Conservation (phyloP, 352 stramenopile species). For the Globisporangium yorkense region DNA sequence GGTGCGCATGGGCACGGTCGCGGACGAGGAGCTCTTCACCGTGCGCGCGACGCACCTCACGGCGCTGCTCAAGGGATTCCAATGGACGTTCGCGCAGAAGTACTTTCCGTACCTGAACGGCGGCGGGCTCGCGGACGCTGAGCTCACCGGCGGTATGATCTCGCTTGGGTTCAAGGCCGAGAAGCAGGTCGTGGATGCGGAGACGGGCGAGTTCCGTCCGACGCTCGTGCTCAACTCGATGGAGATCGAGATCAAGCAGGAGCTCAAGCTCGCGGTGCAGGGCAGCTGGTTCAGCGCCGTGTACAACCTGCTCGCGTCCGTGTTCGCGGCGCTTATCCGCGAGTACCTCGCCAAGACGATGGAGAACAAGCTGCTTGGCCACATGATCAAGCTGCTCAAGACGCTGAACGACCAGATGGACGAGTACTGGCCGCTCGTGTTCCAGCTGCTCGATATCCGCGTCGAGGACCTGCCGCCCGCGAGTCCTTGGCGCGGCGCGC, state of each 20-base stretch:
- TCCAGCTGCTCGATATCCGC: conserved; percentile 73
- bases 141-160: conserved; percentile 64
- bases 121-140: conserved; percentile 63
- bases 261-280: conserved; percentile 78
- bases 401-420: conserved; percentile 84
- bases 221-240: conserved; percentile 79
- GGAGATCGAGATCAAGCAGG: conserved; percentile 76
- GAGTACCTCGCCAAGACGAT: conserved; percentile 84
- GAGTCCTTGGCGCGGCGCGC: conserved; percentile 73
- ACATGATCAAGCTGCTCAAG: conserved; percentile 79
- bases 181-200: conserved; percentile 46
- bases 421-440: conserved; percentile 81
- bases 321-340: conserved; percentile 73
- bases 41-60: conserved; percentile 73
- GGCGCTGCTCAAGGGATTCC: conserved; percentile 70
- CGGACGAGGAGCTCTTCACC: conserved; percentile 75
- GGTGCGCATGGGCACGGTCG: conserved; percentile 74
- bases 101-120: conserved; percentile 85
- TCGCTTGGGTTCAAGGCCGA: conserved; percentile 81
- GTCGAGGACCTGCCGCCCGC: conserved; percentile 72
- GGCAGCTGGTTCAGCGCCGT: conserved; percentile 83
- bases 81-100: conserved; percentile 86
- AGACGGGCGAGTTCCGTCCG: conserved; percentile 61
- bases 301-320: conserved; percentile 75
- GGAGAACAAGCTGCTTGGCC: conserved; percentile 72